Conservation (phyloP, 164 flowering plant species). For the Aristolochia californica region DNA sequence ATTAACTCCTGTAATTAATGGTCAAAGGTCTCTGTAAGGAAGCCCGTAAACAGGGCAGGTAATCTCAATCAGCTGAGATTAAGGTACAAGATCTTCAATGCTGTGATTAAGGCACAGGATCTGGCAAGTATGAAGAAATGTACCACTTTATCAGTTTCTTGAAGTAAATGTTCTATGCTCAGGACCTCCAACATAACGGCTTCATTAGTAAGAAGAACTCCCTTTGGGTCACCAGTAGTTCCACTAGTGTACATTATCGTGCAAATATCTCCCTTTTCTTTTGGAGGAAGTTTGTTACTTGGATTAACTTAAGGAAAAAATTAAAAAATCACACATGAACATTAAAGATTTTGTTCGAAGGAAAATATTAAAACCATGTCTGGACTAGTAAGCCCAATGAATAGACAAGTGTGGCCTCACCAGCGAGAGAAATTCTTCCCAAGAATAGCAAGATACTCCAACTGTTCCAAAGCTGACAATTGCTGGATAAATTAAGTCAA, state of each 20-base stretch:
- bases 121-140: too few species aligned
- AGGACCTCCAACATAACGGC: constrained; percentile 58
- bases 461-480: constrained; percentile 76
- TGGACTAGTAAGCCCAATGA: neutral
- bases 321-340: too few species aligned
- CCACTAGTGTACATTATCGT: constrained; percentile 99
- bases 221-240: constrained; percentile 98
- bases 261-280: constrained; percentile 47
- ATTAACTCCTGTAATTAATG: too few species aligned
- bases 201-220: constrained; percentile 58
- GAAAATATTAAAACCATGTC: neutral
- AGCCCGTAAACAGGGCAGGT: too few species aligned
- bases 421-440: constrained; percentile 64
- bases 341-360: too few species aligned
- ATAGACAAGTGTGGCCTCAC: too few species aligned
- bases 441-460: constrained; percentile 72
- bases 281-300: constrained; percentile 52
- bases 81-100: neutral
- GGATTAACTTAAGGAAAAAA: constrained; percentile 38
- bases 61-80: too few species aligned
- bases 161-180: constrained; percentile 46
- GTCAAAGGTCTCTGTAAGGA: too few species aligned
- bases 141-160: constrained; percentile 68
- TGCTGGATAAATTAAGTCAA: constrained; percentile 34
- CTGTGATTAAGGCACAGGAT: neutral